Conservation (phyloP, 139 green algal genomes). For the Chlorella ohadii region DNA sequence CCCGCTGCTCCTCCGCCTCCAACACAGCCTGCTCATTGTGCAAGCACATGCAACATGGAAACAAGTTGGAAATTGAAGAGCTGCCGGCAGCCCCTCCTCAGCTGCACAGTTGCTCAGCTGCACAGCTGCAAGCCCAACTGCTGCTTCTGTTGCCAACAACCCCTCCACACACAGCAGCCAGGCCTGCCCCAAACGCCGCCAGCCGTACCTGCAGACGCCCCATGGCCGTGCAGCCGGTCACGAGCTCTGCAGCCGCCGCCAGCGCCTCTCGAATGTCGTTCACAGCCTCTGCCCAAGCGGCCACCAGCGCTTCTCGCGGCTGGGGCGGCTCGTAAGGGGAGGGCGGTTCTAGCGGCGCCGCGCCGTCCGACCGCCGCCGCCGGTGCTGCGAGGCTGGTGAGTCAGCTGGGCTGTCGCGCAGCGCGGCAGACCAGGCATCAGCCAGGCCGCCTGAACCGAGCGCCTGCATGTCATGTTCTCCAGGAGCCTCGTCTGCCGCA, state of each 20-base stretch:
- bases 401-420: background rate
- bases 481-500: background rate
- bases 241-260: conserved; percentile 11
- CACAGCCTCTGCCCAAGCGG: background rate
- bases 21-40: conserved; percentile 35
- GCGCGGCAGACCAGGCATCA: background rate
- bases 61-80: too few relatives aligned
- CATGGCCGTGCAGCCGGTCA: conserved; percentile 14
- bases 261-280: conserved; percentile 22
- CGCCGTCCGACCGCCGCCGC: background rate
- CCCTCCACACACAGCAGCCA: too few relatives aligned
- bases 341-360: background rate
- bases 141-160: background rate
- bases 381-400: background rate
- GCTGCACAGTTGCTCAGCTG: background rate
- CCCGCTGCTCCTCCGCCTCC: conserved; percentile 19
- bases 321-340: background rate
- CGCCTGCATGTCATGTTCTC: background rate
- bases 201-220: conserved; percentile 11
- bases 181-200: background rate
- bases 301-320: background rate
- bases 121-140: background rate
- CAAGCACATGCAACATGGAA: too few relatives aligned
- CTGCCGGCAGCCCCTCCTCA: background rate
- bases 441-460: background rate